Conservation (phyloP, 176 grass and related monocot genomes). For the Zoysia japonica region DNA sequence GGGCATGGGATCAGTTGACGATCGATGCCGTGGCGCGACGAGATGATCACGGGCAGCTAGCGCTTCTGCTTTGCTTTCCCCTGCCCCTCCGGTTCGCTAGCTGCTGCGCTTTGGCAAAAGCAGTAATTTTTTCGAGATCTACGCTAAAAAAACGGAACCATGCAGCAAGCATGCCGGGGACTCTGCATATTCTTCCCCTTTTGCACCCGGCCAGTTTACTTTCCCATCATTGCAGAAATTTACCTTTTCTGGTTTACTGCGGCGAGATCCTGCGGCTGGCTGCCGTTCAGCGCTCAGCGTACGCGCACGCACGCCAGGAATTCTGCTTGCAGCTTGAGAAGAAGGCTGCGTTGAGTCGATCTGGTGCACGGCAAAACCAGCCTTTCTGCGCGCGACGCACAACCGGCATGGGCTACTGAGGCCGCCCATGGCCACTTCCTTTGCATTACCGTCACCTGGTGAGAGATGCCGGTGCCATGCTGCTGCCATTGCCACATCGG, state of each 20-base stretch:
- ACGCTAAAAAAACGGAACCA: conserved; percentile 53
- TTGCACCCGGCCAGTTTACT: conserved; percentile 52
- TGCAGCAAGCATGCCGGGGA: conserved; percentile 40
- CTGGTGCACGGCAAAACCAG: conserved; percentile 11
- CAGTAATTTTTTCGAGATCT: conserved; percentile 86
- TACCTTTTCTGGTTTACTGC: conserved; percentile 66
- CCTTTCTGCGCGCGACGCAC: conserved; percentile 12
- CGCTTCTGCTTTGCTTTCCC: conserved; percentile 47
- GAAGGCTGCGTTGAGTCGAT: background rate
- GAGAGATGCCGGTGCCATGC: background rate
- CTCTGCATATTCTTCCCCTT: conserved; percentile 50
- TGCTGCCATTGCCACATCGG: conserved; percentile 29
- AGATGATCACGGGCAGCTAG: conserved; percentile 38
- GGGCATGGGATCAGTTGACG: too few relatives aligned
- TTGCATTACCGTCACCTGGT: background rate
- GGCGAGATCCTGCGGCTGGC: background rate
- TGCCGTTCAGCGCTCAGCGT: background rate
- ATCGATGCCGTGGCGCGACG: background rate
- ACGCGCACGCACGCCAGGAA: background rate
- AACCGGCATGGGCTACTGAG: conserved; percentile 17
- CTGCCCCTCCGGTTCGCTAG: background rate
- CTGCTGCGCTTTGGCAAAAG: conserved; percentile 54
- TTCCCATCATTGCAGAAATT: conserved; percentile 80
- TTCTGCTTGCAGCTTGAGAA: background rate
- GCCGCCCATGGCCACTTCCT: background rate